A percentile compares a stretch with the other conserved stretches of the same genome.
These are phyloP conservation scores for Rhodocollybia butyracea DNA, from an alignment of 768 basidiomycete species.

Conservation along the genomic window DNA sequence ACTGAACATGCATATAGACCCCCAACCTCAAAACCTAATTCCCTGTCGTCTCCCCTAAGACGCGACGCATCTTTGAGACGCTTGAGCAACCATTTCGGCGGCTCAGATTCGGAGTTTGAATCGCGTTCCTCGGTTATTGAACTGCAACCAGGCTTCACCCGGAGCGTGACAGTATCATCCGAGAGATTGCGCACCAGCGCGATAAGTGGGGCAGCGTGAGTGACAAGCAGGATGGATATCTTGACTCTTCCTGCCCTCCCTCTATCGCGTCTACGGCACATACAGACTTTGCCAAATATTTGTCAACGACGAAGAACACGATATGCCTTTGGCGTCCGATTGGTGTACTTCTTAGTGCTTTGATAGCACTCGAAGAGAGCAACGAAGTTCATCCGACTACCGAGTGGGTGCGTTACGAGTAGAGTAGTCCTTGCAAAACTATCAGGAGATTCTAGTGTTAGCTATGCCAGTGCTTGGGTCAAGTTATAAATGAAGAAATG, in stretches of 20 bases:
- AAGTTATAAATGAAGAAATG: constrained; percentile 41
- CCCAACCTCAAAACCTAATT: constrained; percentile 73
- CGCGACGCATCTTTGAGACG: constrained; percentile 55
- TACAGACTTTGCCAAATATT: constrained; percentile 60
- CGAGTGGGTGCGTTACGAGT: constrained; percentile 91
- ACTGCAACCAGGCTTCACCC: constrained; percentile 69
- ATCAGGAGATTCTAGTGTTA: constrained; percentile 86
- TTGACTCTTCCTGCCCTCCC: constrained; percentile 58
- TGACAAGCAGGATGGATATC: constrained; percentile 68
- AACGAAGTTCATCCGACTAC: constrained; percentile 35
- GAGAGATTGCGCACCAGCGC: constrained; percentile 58
- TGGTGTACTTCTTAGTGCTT: constrained; percentile 81
- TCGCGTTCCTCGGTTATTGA: constrained; percentile 54
- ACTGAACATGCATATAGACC: not conserved
- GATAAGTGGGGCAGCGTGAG: constrained; percentile 75
- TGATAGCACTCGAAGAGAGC: constrained; percentile 53
- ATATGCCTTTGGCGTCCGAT: constrained; percentile 98
- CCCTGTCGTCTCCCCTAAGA: constrained; percentile 57
- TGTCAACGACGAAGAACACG: constrained; percentile 81
- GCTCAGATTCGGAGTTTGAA: constrained; percentile 8
- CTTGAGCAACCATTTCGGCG: constrained; percentile 44
- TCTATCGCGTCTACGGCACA: constrained; percentile 48
- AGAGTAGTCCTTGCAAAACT: constrained; percentile 74
- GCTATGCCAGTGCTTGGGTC: constrained; percentile 91
- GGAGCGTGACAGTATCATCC: constrained; percentile 45